A percentile compares a stretch with the other conserved stretches of the same genome.
These are phyloP conservation scores for Metschnikowia colocasiae DNA, from an alignment of 805 yeast genomes.

Conservation along the genomic window DNA sequence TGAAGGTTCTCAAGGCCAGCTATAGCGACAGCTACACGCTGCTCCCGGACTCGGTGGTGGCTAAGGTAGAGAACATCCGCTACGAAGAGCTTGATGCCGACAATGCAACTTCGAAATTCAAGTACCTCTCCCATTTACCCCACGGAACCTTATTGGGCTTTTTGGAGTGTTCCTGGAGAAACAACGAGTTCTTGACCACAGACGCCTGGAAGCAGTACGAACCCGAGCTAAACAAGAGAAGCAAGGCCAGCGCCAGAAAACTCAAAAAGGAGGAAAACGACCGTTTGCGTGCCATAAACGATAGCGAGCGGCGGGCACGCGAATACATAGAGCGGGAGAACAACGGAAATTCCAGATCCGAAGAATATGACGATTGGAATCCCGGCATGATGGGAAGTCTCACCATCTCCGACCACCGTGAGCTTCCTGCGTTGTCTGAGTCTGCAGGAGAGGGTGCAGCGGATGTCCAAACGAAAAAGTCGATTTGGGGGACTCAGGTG, in stretches of 20 bases:
- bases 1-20: slow-evolving; percentile 61
- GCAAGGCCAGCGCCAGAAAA: slow-evolving; percentile 47
- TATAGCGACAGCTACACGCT: slow-evolving; percentile 55
- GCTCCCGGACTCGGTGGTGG: slow-evolving; percentile 64
- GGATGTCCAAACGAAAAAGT: slow-evolving; percentile 20
- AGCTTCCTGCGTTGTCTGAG: slow-evolving; percentile 30
- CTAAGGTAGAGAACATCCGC: slow-evolving; percentile 65
- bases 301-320: slow-evolving; percentile 54
- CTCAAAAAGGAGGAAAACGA: slow-evolving; percentile 59
- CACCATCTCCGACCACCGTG: slow-evolving; percentile 37
- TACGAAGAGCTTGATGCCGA: slow-evolving; percentile 63
- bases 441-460: not conserved
- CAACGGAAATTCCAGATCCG: slow-evolving; percentile 29
- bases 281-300: slow-evolving; percentile 51
- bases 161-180: slow-evolving; percentile 79
- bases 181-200: slow-evolving; percentile 28
- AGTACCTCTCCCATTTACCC: slow-evolving; percentile 79
- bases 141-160: slow-evolving; percentile 80
- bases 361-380: slow-evolving; percentile 17
- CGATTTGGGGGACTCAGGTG: slow-evolving; percentile 77
- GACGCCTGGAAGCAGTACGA: slow-evolving; percentile 45
- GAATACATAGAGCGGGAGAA: slow-evolving; percentile 62
- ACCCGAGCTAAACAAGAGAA: slow-evolving; percentile 55
- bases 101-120: slow-evolving; percentile 55
- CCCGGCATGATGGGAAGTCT: slow-evolving; percentile 30